Evolutionary conservation across 805 yeast species (phyloP).

Genomic region (Pichia manshurica): DNA sequence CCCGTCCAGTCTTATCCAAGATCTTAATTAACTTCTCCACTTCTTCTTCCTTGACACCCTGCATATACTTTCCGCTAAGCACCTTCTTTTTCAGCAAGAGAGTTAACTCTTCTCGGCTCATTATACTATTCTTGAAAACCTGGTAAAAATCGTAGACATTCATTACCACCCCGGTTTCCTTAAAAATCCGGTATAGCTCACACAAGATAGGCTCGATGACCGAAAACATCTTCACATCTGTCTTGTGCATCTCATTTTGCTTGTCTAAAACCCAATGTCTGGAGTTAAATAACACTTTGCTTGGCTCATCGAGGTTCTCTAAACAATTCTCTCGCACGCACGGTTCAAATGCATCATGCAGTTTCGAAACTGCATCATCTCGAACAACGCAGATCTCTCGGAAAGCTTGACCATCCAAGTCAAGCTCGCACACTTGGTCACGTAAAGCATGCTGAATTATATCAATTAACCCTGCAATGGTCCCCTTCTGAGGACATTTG

Average conservation of each 20-base stretch:
- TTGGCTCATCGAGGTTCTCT: conserved; percentile 38
- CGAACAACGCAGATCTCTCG: conserved; percentile 39
- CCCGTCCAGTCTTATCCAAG: conserved; percentile 11
- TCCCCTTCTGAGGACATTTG: conserved; percentile 3
- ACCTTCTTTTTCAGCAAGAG: conserved; percentile 13
- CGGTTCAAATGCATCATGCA: conserved; percentile 37
- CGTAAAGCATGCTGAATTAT: conserved; percentile 16
- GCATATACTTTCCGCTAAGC: neutral
- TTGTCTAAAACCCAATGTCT: conserved; percentile 17
- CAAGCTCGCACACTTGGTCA: conserved; percentile 21
- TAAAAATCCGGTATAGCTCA: conserved; percentile 58
- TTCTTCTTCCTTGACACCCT: neutral
- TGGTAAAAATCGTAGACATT: conserved; percentile 32
- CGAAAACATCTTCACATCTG: conserved; percentile 28
- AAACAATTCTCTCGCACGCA: conserved; percentile 36
- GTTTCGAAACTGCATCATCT: conserved; percentile 25
- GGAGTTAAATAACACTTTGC: conserved; percentile 24
- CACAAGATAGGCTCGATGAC: conserved; percentile 45
- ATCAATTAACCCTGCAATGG: conserved; percentile 12
- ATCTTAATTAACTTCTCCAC: conserved; percentile 3
- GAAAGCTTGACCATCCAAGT: conserved; percentile 28
- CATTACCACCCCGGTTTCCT: conserved; percentile 67
- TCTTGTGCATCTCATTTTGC: conserved; percentile 8
- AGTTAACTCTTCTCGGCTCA: conserved; percentile 17
- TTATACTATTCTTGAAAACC: conserved; percentile 33